These are phyloP conservation scores for Helotiales sp. DNA, from an alignment of 2,329 filamentous ascomycete species.

Conservation along the genomic window DNA sequence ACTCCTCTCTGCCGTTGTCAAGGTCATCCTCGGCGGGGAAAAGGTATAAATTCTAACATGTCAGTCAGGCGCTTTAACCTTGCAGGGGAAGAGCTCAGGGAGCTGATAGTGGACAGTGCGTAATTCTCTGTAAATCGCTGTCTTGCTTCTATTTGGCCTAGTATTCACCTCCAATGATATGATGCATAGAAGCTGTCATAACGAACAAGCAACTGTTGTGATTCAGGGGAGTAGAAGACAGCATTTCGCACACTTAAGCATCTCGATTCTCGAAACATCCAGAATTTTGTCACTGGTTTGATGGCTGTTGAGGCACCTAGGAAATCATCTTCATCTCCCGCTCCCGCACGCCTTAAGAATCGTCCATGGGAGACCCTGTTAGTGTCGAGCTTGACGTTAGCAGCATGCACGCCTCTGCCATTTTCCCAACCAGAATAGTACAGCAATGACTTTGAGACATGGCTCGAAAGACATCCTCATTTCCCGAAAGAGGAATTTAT, in stretches of 20 bases:
- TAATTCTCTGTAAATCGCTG: slow-evolving; percentile 4
- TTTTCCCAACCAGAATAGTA: slow-evolving; percentile 2
- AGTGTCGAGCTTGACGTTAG: slow-evolving; percentile 13
- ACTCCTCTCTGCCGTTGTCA: slow-evolving; percentile 14
- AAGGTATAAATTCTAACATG: slow-evolving; percentile 2
- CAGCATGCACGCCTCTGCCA: slow-evolving; percentile 12
- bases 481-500: background rate
- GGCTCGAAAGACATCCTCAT: background rate
- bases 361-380: slow-evolving; percentile 5
- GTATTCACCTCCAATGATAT: background rate
- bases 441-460: background rate
- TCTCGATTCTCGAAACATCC: too few relatives aligned
- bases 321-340: slow-evolving; percentile 5
- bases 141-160: background rate
- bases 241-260: too few relatives aligned
- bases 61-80: background rate
- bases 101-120: slow-evolving; percentile 15
- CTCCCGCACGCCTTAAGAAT: slow-evolving; percentile 11
- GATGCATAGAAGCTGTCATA: too few relatives aligned
- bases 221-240: too few relatives aligned
- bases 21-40: slow-evolving; percentile 13
- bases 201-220: too few relatives aligned
- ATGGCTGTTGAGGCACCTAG: slow-evolving; percentile 8
- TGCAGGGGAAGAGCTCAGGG: background rate
- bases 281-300: too few relatives aligned